Conservation (phyloP, 768 basidiomycete genomes). For the Mycena metata region DNA sequence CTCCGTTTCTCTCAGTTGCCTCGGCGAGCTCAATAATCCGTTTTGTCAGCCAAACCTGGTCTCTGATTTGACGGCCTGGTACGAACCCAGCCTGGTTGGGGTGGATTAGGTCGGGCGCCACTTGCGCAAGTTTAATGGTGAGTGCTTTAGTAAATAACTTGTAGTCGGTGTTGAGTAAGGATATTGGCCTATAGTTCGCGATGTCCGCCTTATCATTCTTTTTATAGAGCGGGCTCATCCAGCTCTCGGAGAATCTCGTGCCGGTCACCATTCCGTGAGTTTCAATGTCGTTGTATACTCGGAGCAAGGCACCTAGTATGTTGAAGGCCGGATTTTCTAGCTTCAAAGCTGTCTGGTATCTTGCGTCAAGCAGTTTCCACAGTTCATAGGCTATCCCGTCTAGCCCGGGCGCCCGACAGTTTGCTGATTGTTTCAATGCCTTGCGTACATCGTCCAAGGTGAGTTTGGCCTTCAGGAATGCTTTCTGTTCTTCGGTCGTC, state of each 20-base stretch:
- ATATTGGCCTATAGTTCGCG: too few species aligned
- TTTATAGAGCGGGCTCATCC: background rate
- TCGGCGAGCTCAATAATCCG: too few species aligned
- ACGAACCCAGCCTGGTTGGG: too few species aligned
- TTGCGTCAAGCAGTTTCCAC: background rate
- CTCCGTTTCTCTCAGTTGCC: too few species aligned
- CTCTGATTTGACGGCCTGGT: too few species aligned
- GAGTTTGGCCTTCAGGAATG: background rate
- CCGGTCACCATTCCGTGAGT: background rate
- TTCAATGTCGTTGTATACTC: background rate
- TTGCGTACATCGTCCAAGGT: background rate
- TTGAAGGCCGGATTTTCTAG: background rate
- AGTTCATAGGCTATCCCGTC: background rate
- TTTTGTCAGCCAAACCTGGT: too few species aligned
- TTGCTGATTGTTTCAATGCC: background rate
- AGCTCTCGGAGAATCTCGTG: background rate
- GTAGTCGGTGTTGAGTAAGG: too few species aligned
- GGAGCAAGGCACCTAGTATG: background rate
- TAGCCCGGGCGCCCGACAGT: background rate
- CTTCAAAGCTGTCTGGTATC: background rate
- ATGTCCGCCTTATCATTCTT: too few species aligned
- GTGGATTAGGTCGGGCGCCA: too few species aligned
- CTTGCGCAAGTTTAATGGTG: too few species aligned
- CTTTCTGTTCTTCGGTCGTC: background rate
- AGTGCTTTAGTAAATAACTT: too few species aligned